Conservation (phyloP, 176 grass and related monocot genomes). For the Guadua angustifolia region DNA sequence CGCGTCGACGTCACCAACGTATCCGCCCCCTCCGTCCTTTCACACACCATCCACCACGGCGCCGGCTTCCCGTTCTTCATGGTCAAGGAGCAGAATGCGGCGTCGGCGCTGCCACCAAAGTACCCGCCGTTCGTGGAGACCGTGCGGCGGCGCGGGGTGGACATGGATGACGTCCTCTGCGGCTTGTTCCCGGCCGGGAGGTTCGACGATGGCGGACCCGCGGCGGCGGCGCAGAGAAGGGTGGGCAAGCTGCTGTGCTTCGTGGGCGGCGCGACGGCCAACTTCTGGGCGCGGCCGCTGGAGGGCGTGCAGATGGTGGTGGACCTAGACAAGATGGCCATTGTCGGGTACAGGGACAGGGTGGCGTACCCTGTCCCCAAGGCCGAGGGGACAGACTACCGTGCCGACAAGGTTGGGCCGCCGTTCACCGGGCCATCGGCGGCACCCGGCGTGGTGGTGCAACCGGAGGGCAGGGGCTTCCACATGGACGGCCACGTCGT, state of each 20-base stretch:
- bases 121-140: constrained; percentile 65
- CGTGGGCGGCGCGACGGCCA: constrained; percentile 52
- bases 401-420: constrained; percentile 32
- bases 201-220: constrained; percentile 44
- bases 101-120: constrained; percentile 41
- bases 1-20: constrained; percentile 34
- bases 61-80: constrained; percentile 57
- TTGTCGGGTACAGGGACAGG: constrained; percentile 61
- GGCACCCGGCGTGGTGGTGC: constrained; percentile 42
- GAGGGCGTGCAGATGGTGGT: constrained; percentile 70
- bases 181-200: constrained; percentile 56
- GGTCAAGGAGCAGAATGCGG: constrained; percentile 50
- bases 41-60: constrained; percentile 44
- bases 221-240: not conserved
- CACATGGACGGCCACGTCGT: constrained; percentile 60
- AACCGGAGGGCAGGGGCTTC: constrained; percentile 58
- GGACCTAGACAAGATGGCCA: constrained; percentile 71
- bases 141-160: constrained; percentile 44
- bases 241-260: constrained; percentile 63
- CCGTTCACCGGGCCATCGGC: constrained; percentile 28
- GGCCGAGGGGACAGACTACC: constrained; percentile 68
- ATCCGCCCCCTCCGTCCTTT: constrained; percentile 32
- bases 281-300: constrained; percentile 63
- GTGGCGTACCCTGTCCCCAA: constrained; percentile 55
- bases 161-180: constrained; percentile 58